A percentile compares a stretch with the other conserved stretches of the same genome.
phyloP scores from a whole-genome alignment of 345 rosid species.

The Gossypium stocksii region DNA sequence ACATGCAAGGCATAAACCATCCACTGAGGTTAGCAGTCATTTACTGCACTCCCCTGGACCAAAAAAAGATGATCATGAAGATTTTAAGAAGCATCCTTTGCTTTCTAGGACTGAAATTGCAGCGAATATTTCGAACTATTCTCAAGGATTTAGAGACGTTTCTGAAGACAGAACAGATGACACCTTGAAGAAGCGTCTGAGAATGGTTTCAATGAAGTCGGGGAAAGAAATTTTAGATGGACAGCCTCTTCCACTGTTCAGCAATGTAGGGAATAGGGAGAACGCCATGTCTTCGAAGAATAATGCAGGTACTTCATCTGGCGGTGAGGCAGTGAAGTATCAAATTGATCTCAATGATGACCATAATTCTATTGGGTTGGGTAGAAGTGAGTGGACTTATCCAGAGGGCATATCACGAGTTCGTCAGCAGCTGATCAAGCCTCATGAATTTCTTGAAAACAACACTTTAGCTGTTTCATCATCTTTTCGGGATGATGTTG shows the following conservation, averaged over 20 bases:
- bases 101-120: neutral
- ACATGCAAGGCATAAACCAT: conserved; percentile 23
- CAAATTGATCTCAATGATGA: neutral
- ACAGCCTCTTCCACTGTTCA: conserved; percentile 29
- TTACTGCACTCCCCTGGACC: conserved; percentile 6
- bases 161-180: conserved; percentile 21
- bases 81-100: conserved; percentile 9
- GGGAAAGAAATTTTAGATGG: conserved; percentile 27
- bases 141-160: conserved; percentile 22
- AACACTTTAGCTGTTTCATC: conserved; percentile 24
- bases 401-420: conserved; percentile 17
- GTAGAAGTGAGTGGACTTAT: conserved; percentile 18
- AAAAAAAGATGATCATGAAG: conserved; percentile 13
- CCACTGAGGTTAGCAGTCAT: conserved; percentile 13
- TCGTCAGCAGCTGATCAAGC: conserved; percentile 25
- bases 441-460: conserved; percentile 23
- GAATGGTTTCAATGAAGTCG: conserved; percentile 16
- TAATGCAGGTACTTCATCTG: neutral
- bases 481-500: conserved; percentile 26
- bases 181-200: conserved; percentile 21
- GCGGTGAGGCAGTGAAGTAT: neutral
- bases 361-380: neutral
- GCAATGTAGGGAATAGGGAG: conserved; percentile 15
- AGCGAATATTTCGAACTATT: conserved; percentile 14
- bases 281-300: conserved; percentile 15